Evolutionary conservation across 2,329 filamentous ascomycete genomes (phyloP), one percentile per base, ranked within the genome.

Genomic region (Pseudocercospora crystallina): DNA sequence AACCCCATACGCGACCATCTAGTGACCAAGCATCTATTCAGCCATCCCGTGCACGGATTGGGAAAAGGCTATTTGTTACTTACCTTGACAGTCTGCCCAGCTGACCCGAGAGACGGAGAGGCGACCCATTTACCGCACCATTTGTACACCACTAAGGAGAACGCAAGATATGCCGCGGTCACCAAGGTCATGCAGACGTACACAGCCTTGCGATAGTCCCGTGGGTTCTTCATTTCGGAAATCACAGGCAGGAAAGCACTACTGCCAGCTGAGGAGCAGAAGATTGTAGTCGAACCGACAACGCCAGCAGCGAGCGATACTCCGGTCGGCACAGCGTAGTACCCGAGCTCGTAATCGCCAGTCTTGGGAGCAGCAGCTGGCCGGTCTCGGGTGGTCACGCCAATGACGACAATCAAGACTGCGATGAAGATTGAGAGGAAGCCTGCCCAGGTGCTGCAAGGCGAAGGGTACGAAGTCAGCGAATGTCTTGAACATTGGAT

Each of bases 111-210:
- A 1, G 81, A 80, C 0, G 83, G 83, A 3, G 76, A 80, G 0
- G 82, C 79, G 5, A 85, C 80, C 77, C 78, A 85, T 53, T 79
- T 71, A 2, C 83, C 83, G 59, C 81, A 83, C 71, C 74, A 85
- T 39, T 73, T 71, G 67, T 85, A 85, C 4, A 84, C 78, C 2
- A 84, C 79, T n/a, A 85, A 70, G 36, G 74, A 76, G 61, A 84
- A 82, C 32, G 76, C 73, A 5, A 84, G 71, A 60, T 85, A 85
- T 0, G 77, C 76, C 0, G 75, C 72, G 0, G 76, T 79, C 3
- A 83, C 80, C 42, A 84, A 65, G n/a, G 66, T 71, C 80, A 83
- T 82, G 65, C 78, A 81, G 13, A 76, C 65, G 60, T 77, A 83
- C 0, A 85, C 71, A 0, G 82, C 77, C 63, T 84, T 84, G 53